phyloP scores from a whole-genome alignment of 768 basidiomycete genomes.

The Hygrophorus pudorinus region DNA sequence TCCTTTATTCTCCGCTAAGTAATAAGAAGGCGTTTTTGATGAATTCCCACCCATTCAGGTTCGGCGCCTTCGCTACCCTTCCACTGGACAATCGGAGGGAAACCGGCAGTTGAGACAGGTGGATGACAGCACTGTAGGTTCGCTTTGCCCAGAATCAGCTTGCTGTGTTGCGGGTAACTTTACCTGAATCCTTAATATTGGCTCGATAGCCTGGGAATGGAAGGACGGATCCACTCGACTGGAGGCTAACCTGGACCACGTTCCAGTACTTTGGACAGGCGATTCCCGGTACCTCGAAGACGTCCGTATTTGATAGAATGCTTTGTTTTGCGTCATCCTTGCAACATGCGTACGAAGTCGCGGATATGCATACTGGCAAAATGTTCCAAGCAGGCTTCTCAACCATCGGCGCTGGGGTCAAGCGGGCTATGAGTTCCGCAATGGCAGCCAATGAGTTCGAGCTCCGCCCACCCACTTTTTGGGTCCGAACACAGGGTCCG shows the following conservation, averaged over 20 bases:
- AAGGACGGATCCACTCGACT: neutral
- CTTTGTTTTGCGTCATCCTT: no score
- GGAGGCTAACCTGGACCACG: neutral
- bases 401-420: no score
- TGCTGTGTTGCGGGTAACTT: neutral
- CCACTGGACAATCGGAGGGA: neutral
- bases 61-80: neutral
- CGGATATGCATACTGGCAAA: no score
- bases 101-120: neutral
- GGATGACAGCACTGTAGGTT: neutral
- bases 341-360: no score
- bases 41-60: conserved; percentile 6
- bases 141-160: neutral
- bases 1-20: conserved; percentile 27
- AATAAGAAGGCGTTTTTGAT: conserved; percentile 4
- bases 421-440: no score
- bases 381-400: no score
- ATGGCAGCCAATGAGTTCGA: no score
- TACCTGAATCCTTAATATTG: neutral
- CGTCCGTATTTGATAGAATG: neutral
- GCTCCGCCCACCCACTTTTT: no score
- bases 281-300: conserved; percentile 4
- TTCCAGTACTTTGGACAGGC: neutral
- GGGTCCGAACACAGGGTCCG: no score
- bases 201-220: neutral